Conservation (phyloP, 2,329 filamentous ascomycete genomes). For the Tolypocladium ophioglossoides region DNA sequence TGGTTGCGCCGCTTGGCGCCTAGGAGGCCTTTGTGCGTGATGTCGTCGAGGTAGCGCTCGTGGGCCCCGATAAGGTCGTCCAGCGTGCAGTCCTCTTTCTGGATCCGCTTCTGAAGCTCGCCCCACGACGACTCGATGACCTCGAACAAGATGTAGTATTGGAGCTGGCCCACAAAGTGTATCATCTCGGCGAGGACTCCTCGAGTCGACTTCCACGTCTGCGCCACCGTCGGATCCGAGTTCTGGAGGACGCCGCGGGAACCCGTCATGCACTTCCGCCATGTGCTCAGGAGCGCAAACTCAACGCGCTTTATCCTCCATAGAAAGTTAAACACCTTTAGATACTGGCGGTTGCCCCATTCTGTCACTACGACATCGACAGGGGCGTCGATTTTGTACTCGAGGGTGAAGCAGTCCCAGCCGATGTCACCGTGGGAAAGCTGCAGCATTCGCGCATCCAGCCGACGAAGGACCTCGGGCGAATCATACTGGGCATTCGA, state of each 20-base stretch:
- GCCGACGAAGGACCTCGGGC: constrained; percentile 76
- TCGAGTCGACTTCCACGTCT: constrained; percentile 83
- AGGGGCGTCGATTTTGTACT: constrained; percentile 95
- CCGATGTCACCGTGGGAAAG: constrained; percentile 93
- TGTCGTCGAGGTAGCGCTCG: constrained; percentile 79
- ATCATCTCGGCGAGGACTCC: constrained; percentile 95
- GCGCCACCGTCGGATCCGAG: constrained; percentile 54
- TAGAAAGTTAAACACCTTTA: constrained; percentile 98
- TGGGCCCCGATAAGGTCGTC: constrained; percentile 94
- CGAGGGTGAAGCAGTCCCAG: constrained; percentile 97
- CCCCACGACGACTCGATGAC: constrained; percentile 97
- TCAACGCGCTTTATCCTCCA: constrained; percentile 98
- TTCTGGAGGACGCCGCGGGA: constrained; percentile 80
- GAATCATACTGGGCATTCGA: constrained; percentile 96
- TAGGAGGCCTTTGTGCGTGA: constrained; percentile 90
- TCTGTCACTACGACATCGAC: constrained; percentile 96
- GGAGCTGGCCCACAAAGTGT: constrained; percentile 91
- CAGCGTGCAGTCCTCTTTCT: constrained; percentile 77
- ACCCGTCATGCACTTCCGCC: constrained; percentile 93
- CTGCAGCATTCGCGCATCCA: constrained; percentile 97
- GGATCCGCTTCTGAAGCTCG: constrained; percentile 72
- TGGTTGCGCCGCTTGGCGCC: constrained; percentile 50
- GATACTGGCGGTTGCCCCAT: constrained; percentile 89
- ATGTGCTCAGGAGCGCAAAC: constrained; percentile 81
- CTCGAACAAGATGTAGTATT: constrained; percentile 98